These are phyloP conservation scores for Sclerotinia sclerotiorum DNA, from an alignment of 2,329 filamentous ascomycete genomes.

Conservation along the genomic window DNA sequence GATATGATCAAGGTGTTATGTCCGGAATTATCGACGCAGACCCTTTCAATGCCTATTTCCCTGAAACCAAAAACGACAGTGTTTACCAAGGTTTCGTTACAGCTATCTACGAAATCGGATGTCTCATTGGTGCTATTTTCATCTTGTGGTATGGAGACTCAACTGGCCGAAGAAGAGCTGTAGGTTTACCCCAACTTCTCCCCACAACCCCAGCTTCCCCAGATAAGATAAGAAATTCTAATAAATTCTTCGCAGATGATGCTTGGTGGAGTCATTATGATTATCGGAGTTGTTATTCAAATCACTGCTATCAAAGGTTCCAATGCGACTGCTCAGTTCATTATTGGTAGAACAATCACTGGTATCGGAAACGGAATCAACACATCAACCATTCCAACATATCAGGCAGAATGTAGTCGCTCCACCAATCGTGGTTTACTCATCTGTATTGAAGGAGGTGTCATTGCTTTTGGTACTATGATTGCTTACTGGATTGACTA, in stretches of 20 bases:
- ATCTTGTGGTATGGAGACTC: conserved; percentile 53
- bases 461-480: conserved; percentile 65
- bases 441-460: conserved; percentile 55
- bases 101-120: conserved; percentile 57
- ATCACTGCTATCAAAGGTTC: conserved; percentile 41
- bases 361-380: conserved; percentile 55
- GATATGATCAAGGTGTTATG: conserved; percentile 89
- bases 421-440: conserved; percentile 48
- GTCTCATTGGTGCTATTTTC: conserved; percentile 52
- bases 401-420: conserved; percentile 58
- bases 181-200: conserved; percentile 41
- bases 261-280: conserved; percentile 57
- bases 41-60: conserved; percentile 84
- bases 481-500: conserved; percentile 99
- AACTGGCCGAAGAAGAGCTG: conserved; percentile 57
- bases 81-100: conserved; percentile 51
- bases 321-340: conserved; percentile 53
- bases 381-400: conserved; percentile 54
- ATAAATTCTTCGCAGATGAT: conserved; percentile 46
- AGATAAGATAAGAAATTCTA: conserved; percentile 46
- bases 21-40: conserved; percentile 65
- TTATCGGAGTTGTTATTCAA: conserved; percentile 54
- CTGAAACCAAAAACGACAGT: conserved; percentile 54
- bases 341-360: conserved; percentile 51
- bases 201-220: conserved; percentile 28